Conservation (phyloP, 768 basidiomycete genomes). For the Rhizopogon vinicolor region DNA sequence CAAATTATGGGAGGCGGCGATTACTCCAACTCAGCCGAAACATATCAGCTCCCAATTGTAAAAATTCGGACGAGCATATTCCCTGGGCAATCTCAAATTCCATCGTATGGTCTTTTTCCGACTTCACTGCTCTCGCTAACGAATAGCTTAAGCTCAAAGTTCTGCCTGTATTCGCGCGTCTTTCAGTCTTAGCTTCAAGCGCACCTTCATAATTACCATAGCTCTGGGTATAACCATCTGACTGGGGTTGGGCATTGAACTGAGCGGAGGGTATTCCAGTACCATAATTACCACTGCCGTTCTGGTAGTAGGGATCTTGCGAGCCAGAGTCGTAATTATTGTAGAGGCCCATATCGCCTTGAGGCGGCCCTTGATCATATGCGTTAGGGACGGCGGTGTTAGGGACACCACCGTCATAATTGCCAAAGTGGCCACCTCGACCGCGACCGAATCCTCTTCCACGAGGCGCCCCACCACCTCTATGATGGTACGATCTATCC, state of each 20-base stretch:
- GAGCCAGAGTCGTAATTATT: conserved; percentile 59
- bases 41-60: background rate
- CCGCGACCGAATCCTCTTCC: conserved; percentile 51
- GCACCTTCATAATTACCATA: conserved; percentile 80
- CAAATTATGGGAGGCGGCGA: conserved; percentile 1
- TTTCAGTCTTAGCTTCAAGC: conserved; percentile 70
- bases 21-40: conserved; percentile 2
- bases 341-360: conserved; percentile 63
- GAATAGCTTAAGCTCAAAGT: conserved; percentile 41
- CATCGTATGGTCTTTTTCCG: conserved; percentile 13
- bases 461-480: conserved; percentile 46
- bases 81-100: conserved; percentile 10
- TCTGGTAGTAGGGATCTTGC: conserved; percentile 67
- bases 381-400: conserved; percentile 24
- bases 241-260: conserved; percentile 41
- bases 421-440: conserved; percentile 43
- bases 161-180: conserved; percentile 40
- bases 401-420: conserved; percentile 51
- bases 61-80: conserved; percentile 20
- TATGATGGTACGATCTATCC: conserved; percentile 64
- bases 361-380: conserved; percentile 65
- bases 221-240: conserved; percentile 51
- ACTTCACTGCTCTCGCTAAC: conserved; percentile 42
- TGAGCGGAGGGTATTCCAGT: conserved; percentile 46
- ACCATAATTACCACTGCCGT: conserved; percentile 55